A percentile compares a stretch with the other conserved stretches of the same genome.
Conservation (phyloP, 1,139 yeast genomes). For the Sugiyamaella novakii region DNA sequence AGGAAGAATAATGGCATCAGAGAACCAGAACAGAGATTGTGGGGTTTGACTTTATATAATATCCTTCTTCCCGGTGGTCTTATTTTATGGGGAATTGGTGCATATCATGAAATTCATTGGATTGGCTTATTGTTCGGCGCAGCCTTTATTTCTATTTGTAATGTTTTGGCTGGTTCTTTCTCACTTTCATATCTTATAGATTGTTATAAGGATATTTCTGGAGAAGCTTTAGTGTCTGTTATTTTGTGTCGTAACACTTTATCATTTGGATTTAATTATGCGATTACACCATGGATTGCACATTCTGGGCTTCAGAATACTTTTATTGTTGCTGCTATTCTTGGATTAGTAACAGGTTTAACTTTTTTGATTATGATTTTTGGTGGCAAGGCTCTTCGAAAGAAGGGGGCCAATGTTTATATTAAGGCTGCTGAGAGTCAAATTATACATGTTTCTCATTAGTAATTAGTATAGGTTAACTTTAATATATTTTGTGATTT, state of each 20-base stretch:
- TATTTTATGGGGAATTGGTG: constrained; percentile 77
- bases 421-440: constrained; percentile 19
- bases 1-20: constrained; percentile 64
- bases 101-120: constrained; percentile 63
- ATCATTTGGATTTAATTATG: constrained; percentile 54
- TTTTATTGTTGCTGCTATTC: constrained; percentile 50
- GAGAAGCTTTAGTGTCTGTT: constrained; percentile 53
- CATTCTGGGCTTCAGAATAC: constrained; percentile 50
- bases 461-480: constrained; percentile 7
- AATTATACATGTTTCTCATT: constrained; percentile 19
- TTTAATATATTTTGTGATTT: too few species aligned
- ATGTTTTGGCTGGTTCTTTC: constrained; percentile 56
- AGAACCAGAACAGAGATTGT: constrained; percentile 77
- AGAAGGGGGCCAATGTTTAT: constrained; percentile 23
- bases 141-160: constrained; percentile 53
- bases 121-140: constrained; percentile 47
- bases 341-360: constrained; percentile 48
- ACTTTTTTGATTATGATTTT: constrained; percentile 47
- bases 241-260: constrained; percentile 42
- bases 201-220: constrained; percentile 55
- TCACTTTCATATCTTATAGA: constrained; percentile 58
- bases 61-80: constrained; percentile 71
- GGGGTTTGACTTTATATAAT: constrained; percentile 65
- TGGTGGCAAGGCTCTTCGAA: constrained; percentile 34
- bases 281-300: constrained; percentile 52